phyloP scores from a whole-genome alignment of 495 filamentous ascomycete species.

The Cladorrhinum samala region DNA sequence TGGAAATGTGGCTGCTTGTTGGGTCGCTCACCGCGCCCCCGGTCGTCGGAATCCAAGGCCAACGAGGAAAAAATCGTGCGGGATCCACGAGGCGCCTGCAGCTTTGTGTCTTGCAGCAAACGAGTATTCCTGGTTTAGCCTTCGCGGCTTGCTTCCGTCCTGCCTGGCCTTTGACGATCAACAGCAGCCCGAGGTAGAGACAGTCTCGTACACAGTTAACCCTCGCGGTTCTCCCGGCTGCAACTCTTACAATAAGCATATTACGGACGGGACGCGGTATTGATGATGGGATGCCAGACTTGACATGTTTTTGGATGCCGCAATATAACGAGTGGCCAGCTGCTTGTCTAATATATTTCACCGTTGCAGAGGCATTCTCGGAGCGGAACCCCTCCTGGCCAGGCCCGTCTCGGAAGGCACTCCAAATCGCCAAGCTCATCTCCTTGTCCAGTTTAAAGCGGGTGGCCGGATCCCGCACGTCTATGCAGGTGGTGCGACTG shows the following conservation, averaged over 20 bases:
- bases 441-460: conserved; percentile 21
- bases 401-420: conserved; percentile 14
- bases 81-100: conserved; percentile 10
- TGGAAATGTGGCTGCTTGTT: too few relatives aligned
- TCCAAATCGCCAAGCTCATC: conserved; percentile 16
- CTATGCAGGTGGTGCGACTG: conserved; percentile 22
- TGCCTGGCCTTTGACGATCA: conserved; percentile 1
- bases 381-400: conserved; percentile 16
- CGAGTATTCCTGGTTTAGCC: conserved; percentile 3
- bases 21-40: too few relatives aligned
- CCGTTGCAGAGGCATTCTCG: conserved; percentile 16
- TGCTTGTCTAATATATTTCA: conserved; percentile 1
- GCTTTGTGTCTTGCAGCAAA: conserved; percentile 15
- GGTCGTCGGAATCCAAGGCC: too few relatives aligned
- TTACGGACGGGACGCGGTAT: background rate
- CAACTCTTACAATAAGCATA: background rate
- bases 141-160: background rate
- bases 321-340: background rate
- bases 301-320: background rate
- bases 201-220: background rate
- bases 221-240: background rate
- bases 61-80: background rate
- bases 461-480: conserved; percentile 31
- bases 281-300: conserved; percentile 1
- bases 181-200: background rate